These are phyloP conservation scores for Aspergillus aculeatinus DNA, from an alignment of 2,329 filamentous ascomycete genomes.

Conservation along the genomic window DNA sequence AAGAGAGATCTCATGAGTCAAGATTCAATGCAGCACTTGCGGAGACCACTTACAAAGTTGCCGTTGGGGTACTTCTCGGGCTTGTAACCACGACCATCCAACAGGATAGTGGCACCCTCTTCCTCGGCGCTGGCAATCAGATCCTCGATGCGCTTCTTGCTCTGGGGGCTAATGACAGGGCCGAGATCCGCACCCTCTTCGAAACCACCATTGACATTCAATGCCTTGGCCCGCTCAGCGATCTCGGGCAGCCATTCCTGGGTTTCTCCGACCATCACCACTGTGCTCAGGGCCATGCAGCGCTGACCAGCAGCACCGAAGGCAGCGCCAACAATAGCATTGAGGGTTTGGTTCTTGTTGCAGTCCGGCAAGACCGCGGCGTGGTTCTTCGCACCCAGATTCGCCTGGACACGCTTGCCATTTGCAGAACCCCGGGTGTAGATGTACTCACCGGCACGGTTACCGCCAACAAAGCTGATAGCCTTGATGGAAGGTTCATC, in stretches of 20 bases:
- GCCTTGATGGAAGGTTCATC: slow-evolving; percentile 69
- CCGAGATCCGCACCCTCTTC: slow-evolving; percentile 64
- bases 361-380: slow-evolving; percentile 65
- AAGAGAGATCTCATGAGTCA: background rate
- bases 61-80: slow-evolving; percentile 64
- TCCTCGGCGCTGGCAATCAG: slow-evolving; percentile 61
- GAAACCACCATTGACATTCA: slow-evolving; percentile 63
- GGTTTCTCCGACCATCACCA: slow-evolving; percentile 65
- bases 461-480: slow-evolving; percentile 67
- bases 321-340: slow-evolving; percentile 65
- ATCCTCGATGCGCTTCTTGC: slow-evolving; percentile 63
- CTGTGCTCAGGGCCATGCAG: slow-evolving; percentile 67
- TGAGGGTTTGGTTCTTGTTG: slow-evolving; percentile 68
- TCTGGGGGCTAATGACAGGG: slow-evolving; percentile 62
- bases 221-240: slow-evolving; percentile 59
- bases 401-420: slow-evolving; percentile 68
- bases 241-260: slow-evolving; percentile 65
- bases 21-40: background rate
- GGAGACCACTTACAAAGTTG: slow-evolving; percentile 56
- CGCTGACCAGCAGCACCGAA: slow-evolving; percentile 69
- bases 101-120: slow-evolving; percentile 63
- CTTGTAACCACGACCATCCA: slow-evolving; percentile 62
- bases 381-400: slow-evolving; percentile 70
- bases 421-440: slow-evolving; percentile 66
- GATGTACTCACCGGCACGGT: slow-evolving; percentile 69